These are phyloP conservation scores for Thielaviopsis populi DNA, from an alignment of 2,329 filamentous ascomycete species.

Conservation along the genomic window DNA sequence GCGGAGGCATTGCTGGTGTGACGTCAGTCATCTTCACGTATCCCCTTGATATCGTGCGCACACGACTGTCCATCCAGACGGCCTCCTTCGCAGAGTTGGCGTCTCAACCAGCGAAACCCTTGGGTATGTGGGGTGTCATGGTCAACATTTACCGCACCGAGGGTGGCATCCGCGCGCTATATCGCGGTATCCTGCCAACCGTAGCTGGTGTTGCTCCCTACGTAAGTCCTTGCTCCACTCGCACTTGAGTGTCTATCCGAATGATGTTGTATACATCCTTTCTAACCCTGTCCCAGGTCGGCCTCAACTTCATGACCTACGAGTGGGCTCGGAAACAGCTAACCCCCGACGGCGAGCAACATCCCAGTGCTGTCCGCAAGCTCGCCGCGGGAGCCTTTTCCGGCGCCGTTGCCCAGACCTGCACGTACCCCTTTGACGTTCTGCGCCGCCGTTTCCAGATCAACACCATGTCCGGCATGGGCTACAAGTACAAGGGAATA, in stretches of 20 bases:
- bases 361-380: slow-evolving; percentile 67
- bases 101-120: slow-evolving; percentile 49
- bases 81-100: slow-evolving; percentile 80
- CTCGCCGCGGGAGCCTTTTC: slow-evolving; percentile 81
- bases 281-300: slow-evolving; percentile 42
- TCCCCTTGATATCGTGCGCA: slow-evolving; percentile 93
- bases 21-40: slow-evolving; percentile 94
- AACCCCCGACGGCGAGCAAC: slow-evolving; percentile 74
- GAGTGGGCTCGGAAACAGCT: slow-evolving; percentile 72
- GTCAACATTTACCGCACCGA: slow-evolving; percentile 76
- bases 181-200: slow-evolving; percentile 85
- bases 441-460: slow-evolving; percentile 90
- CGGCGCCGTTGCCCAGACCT: slow-evolving; percentile 92
- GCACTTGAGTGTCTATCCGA: not conserved
- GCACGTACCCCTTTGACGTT: slow-evolving; percentile 97
- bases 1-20: slow-evolving; percentile 81
- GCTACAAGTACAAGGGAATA: slow-evolving; percentile 84
- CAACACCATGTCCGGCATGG: slow-evolving; percentile 98
- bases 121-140: slow-evolving; percentile 86
- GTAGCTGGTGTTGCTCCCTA: slow-evolving; percentile 93
- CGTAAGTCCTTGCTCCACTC: slow-evolving; percentile 31
- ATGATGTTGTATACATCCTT: not conserved
- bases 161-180: slow-evolving; percentile 72
- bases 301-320: slow-evolving; percentile 97
- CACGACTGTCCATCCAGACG: slow-evolving; percentile 87